Evolutionary conservation across 129 eudicot genomes (phyloP).

Genomic region (Chrysanthemum lavandulifolium): DNA sequence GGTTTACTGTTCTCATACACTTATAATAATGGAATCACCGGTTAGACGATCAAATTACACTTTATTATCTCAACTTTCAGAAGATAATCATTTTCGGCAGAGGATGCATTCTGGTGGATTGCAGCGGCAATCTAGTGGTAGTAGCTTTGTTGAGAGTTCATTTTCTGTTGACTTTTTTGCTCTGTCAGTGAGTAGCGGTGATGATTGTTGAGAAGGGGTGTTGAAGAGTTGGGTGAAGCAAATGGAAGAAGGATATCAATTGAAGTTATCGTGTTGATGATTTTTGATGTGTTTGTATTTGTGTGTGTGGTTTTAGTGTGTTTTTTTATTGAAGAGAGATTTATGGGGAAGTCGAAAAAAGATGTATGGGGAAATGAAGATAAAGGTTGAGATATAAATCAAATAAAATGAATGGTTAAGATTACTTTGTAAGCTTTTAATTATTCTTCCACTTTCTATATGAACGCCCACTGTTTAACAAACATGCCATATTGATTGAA

Average conservation of each 20-base stretch:
- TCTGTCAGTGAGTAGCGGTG: slow-evolving; percentile 27
- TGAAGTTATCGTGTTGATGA: slow-evolving; percentile 6
- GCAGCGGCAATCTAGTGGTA: slow-evolving; percentile 80
- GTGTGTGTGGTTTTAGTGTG: too few species aligned
- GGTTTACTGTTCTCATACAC: slow-evolving; percentile 2
- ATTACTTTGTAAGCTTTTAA: too few species aligned
- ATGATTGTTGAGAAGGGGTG: slow-evolving; percentile 36
- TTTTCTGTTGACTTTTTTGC: slow-evolving; percentile 60
- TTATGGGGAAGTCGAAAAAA: too few species aligned
- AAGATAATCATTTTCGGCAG: slow-evolving; percentile 24
- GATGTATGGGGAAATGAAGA: too few species aligned
- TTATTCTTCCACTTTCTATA: too few species aligned
- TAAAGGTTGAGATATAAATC: too few species aligned
- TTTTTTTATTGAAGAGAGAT: too few species aligned
- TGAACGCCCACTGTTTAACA: too few species aligned
- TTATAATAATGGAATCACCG: slow-evolving; percentile 52
- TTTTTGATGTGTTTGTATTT: too few species aligned
- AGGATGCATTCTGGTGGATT: slow-evolving; percentile 35
- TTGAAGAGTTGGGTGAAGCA: slow-evolving; percentile 95
- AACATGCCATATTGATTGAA: too few species aligned
- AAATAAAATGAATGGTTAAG: too few species aligned
- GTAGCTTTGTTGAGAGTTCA: slow-evolving; percentile 85
- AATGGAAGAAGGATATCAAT: slow-evolving; percentile 88
- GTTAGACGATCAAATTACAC: slow-evolving; percentile 61
- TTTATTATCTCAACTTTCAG: slow-evolving; percentile 44